Evolutionary conservation across 2,329 filamentous ascomycete species (phyloP).

Genomic region (Arthroderma uncinatum): DNA sequence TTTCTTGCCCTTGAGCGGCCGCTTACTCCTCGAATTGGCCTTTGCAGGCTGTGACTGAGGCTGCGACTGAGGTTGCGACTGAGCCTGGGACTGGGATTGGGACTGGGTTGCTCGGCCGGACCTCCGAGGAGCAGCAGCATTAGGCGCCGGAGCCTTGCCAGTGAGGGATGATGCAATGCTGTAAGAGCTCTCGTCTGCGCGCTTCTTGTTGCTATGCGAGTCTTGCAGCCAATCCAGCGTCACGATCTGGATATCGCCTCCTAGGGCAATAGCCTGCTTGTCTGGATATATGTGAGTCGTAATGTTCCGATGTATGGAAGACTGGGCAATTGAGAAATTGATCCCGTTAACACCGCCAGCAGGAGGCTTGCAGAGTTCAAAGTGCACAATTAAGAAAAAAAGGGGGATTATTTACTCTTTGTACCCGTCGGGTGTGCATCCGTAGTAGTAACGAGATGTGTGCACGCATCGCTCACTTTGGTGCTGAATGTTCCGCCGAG

Average conservation of each 20-base stretch:
- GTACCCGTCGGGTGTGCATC: conserved; percentile 27
- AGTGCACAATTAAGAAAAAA: neutral
- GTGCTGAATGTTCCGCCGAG: conserved; percentile 27
- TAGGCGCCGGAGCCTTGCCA: conserved; percentile 6
- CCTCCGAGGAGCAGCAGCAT: conserved; percentile 11
- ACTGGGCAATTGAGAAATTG: neutral
- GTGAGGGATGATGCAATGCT: conserved; percentile 17
- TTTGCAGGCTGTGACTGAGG: conserved; percentile 10
- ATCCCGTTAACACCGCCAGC: neutral
- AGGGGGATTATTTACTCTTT: conserved; percentile 25
- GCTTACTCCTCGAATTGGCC: conserved; percentile 25
- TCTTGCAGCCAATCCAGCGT: conserved; percentile 51
- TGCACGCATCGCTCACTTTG: conserved; percentile 24
- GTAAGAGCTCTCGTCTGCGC: conserved; percentile 32
- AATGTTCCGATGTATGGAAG: neutral
- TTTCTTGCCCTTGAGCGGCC: conserved; percentile 15
- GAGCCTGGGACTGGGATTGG: conserved; percentile 5
- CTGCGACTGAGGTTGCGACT: conserved; percentile 5
- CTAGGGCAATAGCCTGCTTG: conserved; percentile 33
- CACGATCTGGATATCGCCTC: conserved; percentile 43
- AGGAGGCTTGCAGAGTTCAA: neutral
- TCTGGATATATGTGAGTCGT: conserved; percentile 17
- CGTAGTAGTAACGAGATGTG: conserved; percentile 31
- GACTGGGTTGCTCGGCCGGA: conserved; percentile 7
- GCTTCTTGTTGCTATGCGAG: conserved; percentile 37